Conservation (phyloP, 768 basidiomycete genomes). For the Gloeophyllum trabeum region DNA sequence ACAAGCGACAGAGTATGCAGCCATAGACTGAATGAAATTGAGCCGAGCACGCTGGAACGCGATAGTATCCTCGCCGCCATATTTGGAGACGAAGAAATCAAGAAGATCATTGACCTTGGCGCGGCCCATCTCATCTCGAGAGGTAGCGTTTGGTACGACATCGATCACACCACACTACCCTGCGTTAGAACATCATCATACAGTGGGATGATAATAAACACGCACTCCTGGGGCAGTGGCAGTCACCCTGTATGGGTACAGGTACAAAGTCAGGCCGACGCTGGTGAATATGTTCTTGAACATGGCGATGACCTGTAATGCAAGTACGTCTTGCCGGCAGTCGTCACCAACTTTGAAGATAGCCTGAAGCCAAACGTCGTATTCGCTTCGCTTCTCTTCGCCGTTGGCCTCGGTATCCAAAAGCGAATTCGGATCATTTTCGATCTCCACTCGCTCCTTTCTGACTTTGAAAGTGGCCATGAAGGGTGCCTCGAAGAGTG, state of each 20-base stretch:
- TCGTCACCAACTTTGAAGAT: conserved; percentile 99
- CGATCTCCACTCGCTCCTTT: conserved; percentile 63
- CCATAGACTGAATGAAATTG: conserved; percentile 99
- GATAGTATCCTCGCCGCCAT: conserved; percentile 82
- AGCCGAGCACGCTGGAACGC: conserved; percentile 87
- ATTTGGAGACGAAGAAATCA: conserved; percentile 89
- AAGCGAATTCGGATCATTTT: conserved; percentile 65
- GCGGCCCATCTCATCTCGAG: conserved; percentile 97
- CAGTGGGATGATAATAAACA: conserved; percentile 7
- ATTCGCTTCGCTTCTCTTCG: conserved; percentile 45
- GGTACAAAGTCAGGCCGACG: conserved; percentile 81
- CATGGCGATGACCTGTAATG: conserved; percentile 96
- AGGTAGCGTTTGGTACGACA: conserved; percentile 95
- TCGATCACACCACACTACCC: conserved; percentile 93
- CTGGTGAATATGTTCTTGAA: conserved; percentile 95
- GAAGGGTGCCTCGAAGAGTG: conserved; percentile 75
- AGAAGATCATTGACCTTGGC: conserved; percentile 95
- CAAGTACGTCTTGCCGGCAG: conserved; percentile 96
- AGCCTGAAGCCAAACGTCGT: conserved; percentile 93
- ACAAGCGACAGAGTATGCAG: conserved; percentile 95
- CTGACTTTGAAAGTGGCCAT: conserved; percentile 99
- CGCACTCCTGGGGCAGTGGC: conserved; percentile 92
- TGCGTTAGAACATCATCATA: conserved; percentile 2
- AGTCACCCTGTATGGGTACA: conserved; percentile 94
- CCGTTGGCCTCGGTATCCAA: conserved; percentile 51